Base-by-base conservation (phyloP, 1,284 basidiomycete species). In the Cutaneotrichosporon mucoides region DNA sequence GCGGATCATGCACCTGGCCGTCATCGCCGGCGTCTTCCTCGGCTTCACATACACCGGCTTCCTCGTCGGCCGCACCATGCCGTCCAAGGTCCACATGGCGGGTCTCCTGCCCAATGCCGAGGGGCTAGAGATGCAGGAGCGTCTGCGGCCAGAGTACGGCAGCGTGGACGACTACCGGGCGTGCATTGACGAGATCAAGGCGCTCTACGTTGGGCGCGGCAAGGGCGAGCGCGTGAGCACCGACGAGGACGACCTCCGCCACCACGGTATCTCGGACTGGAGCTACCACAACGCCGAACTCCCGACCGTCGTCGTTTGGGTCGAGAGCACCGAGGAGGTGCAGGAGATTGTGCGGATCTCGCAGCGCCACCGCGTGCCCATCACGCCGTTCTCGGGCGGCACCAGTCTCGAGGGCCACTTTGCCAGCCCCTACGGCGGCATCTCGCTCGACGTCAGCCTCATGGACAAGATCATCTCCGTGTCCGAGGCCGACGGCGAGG, bases 391-490 rank as follows among this genome's bases (percentile, higher is more conserved):
- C 59, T 69, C 70, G 6, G 76, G 76, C 8, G 76, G 76, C 6
- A 78, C 76, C 6, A 71, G 68, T 44, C 65, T 78, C 37, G 76
- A 78, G 61, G 76, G 76, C 24, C 75, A 78, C 66, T 78, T 75
- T 57, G 65, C 65, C 34, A 51, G 72, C 67, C 79, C 75, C 59
- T 82, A 56, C 73, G 89, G 89, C 10, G 86, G 89, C 5, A 90
- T 95, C 59, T 92, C 88, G 61, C 79, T 97, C 33, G 92, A 97
- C 75, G 80, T 97, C 77, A 85, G 85, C 1, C 79, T 79, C 11
- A 97, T 98, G 94, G 85, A 93, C 75, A 83, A 84, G 62, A 88
- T 97, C 53, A 70, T 95, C 13, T 82, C 83, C 24, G 41, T 69
- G 15, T 65, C 57, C 34, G 88, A 87, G 76, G 83, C 82, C 7